phyloP scores from a whole-genome alignment of 805 yeast genomes.

The Lachancea lanzarotensis region DNA sequence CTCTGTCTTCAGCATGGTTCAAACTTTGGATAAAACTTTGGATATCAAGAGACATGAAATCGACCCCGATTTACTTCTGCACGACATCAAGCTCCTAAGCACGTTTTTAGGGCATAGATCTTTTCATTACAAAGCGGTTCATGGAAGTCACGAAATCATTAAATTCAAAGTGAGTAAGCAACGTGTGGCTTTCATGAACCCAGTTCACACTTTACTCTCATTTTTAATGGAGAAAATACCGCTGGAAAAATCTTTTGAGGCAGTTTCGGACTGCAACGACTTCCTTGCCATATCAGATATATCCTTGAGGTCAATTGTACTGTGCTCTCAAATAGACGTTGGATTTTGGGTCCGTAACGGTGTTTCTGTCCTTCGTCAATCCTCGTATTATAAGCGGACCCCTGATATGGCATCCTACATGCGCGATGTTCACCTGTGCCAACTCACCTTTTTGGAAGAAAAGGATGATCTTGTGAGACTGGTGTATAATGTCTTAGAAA shows the following conservation, averaged over 20 bases:
- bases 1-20: constrained; percentile 38
- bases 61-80: constrained; percentile 14
- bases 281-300: constrained; percentile 47
- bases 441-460: constrained; percentile 48
- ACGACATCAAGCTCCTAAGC: constrained; percentile 34
- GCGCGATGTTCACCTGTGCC: constrained; percentile 70
- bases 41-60: constrained; percentile 13
- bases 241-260: constrained; percentile 17
- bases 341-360: constrained; percentile 79
- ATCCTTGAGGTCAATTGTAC: constrained; percentile 53
- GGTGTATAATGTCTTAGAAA: constrained; percentile 47
- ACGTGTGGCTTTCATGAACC: constrained; percentile 52
- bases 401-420: constrained; percentile 50
- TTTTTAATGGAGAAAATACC: constrained; percentile 29
- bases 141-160: constrained; percentile 25
- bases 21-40: constrained; percentile 31
- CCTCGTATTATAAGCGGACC: constrained; percentile 43
- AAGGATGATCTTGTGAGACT: constrained; percentile 47
- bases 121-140: constrained; percentile 20
- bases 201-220: constrained; percentile 52
- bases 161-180: constrained; percentile 42
- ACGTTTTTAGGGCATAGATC: constrained; percentile 27
- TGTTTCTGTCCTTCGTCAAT: constrained; percentile 43
- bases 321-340: constrained; percentile 52
- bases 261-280: constrained; percentile 27